A percentile compares a stretch with the other conserved stretches of the same genome.
These are phyloP conservation scores for Linanthus parryae DNA, from an alignment of 148 eudicot species.

Conservation along the genomic window DNA sequence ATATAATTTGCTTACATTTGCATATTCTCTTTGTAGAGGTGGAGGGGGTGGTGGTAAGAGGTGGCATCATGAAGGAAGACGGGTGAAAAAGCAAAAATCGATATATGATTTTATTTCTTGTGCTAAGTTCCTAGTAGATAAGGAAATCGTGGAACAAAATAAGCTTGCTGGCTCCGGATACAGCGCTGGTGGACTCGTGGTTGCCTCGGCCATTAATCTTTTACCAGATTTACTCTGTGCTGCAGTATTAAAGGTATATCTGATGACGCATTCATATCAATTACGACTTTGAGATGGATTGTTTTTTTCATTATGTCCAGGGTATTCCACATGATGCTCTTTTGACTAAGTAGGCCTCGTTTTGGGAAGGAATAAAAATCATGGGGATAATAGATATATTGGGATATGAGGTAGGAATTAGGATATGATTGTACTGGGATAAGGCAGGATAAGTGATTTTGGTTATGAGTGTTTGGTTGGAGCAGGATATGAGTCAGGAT, in stretches of 20 bases:
- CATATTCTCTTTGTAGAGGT: constrained; percentile 46
- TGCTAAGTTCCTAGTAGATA: constrained; percentile 69
- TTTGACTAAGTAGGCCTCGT: too few relatives aligned
- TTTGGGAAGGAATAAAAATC: too few relatives aligned
- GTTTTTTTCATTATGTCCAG: too few relatives aligned
- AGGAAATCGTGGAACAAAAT: constrained; percentile 55
- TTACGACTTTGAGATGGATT: too few relatives aligned
- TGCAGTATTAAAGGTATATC: constrained; percentile 73
- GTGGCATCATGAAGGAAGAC: constrained; percentile 87
- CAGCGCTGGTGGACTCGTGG: constrained; percentile 94
- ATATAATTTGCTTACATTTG: constrained; percentile 9
- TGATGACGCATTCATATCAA: neutral
- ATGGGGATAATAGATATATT: too few relatives aligned
- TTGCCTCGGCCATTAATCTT: constrained; percentile 80
- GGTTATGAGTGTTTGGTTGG: too few relatives aligned
- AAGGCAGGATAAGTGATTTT: too few relatives aligned
- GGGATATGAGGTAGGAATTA: too few relatives aligned
- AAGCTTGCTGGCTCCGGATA: constrained; percentile 97
- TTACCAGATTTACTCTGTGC: constrained; percentile 78
- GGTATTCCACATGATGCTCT: too few relatives aligned
- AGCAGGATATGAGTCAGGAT: too few relatives aligned
- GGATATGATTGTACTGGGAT: too few relatives aligned
- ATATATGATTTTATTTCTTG: constrained; percentile 68
- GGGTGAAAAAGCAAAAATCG: constrained; percentile 56
- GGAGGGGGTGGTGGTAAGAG: constrained; percentile 87